Conservation (phyloP, 345 rosid species). For the Kandelia obovata region DNA sequence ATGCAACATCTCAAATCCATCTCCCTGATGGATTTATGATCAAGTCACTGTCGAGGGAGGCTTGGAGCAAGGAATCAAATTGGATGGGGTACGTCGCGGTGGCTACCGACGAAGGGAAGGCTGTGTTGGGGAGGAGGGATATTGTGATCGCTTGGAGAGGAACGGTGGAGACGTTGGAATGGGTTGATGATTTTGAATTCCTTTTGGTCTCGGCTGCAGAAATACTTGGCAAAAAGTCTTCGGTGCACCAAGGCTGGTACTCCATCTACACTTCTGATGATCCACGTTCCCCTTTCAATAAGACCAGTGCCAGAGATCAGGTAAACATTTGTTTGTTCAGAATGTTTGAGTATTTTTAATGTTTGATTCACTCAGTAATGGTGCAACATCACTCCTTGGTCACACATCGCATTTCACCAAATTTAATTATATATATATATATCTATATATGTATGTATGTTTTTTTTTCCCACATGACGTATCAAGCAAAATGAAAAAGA, state of each 20-base stretch:
- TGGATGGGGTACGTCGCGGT: slow-evolving; percentile 90
- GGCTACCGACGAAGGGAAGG: slow-evolving; percentile 65
- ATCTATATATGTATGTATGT: no score
- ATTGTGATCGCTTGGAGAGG: slow-evolving; percentile 90
- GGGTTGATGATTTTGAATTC: slow-evolving; percentile 63
- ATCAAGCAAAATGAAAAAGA: no score
- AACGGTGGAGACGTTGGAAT: slow-evolving; percentile 61
- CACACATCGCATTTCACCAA: no score
- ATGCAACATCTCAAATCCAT: slow-evolving; percentile 57
- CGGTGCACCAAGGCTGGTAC: slow-evolving; percentile 77
- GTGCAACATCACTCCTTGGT: no score
- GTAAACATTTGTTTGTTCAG: slow-evolving; percentile 17
- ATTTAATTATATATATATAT: no score
- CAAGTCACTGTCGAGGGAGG: slow-evolving; percentile 60
- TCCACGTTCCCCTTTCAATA: slow-evolving; percentile 54
- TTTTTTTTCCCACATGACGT: no score
- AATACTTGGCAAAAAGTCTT: slow-evolving; percentile 36
- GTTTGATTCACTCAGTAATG: no score
- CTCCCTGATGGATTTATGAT: slow-evolving; percentile 68
- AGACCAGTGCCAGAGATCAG: slow-evolving; percentile 60
- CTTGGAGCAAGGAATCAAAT: slow-evolving; percentile 80
- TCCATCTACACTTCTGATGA: slow-evolving; percentile 78
- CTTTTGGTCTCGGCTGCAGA: slow-evolving; percentile 45
- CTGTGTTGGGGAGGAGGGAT: slow-evolving; percentile 67
- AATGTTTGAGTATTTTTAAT: no score